Conservation (phyloP, 306 rosid genomes). For the Dryas alaskensis region DNA sequence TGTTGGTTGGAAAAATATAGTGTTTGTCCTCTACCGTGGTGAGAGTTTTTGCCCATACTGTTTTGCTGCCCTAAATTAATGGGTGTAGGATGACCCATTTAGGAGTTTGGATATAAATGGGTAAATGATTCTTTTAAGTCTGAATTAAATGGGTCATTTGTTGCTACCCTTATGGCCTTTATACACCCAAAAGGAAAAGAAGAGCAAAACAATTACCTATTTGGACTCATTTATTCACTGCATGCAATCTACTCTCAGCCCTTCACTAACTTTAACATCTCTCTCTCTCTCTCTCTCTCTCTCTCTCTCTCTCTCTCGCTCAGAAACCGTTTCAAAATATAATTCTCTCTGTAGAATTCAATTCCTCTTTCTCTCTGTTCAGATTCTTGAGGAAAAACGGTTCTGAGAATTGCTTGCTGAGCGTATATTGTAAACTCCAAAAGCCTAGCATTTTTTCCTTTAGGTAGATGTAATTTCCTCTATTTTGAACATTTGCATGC, state of each 20-base stretch:
- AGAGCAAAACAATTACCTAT: not conserved
- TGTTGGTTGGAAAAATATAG: not conserved
- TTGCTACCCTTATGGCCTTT: no score
- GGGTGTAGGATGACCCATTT: not conserved
- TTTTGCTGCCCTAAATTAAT: not conserved
- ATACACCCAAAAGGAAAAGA: no score
- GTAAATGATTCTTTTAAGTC: no score
- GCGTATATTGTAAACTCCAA: not conserved
- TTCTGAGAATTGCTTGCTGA: constrained; percentile 8
- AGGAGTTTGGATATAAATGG: no score
- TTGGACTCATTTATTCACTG: not conserved
- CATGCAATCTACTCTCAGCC: not conserved
- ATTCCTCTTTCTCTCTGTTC: not conserved
- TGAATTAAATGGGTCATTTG: no score
- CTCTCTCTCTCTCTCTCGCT: no score
- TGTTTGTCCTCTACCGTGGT: not conserved
- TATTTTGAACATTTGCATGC: not conserved
- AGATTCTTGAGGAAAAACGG: not conserved
- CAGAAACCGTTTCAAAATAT: not conserved
- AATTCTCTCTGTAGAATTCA: not conserved
- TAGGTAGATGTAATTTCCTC: not conserved
- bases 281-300: no score
- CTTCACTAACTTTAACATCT: no score
- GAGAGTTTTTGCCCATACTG: not conserved
- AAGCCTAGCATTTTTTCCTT: not conserved